These are phyloP conservation scores for Populus pruinosa DNA, from an alignment of 345 rosid species.

Conservation along the genomic window DNA sequence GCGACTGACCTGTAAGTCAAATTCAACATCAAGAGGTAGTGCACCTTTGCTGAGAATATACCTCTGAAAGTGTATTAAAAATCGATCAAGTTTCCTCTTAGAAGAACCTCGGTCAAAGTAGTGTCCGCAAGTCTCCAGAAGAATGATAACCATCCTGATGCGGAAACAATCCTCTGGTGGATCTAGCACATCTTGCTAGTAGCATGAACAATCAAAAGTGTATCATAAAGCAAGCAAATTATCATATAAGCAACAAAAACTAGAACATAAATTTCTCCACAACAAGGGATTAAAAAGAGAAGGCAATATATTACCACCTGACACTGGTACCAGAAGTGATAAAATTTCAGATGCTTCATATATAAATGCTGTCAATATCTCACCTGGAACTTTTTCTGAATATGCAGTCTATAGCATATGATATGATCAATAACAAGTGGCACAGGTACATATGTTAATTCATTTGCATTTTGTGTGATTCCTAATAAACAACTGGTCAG, in stretches of 20 bases:
- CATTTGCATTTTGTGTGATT: not conserved
- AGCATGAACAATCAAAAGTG: slow-evolving; percentile 20
- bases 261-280: not conserved
- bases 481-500: not conserved
- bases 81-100: slow-evolving; percentile 90
- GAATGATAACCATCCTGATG: slow-evolving; percentile 85
- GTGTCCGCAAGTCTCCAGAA: slow-evolving; percentile 96
- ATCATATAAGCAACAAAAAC: not conserved
- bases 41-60: slow-evolving; percentile 84
- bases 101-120: slow-evolving; percentile 98
- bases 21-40: slow-evolving; percentile 85
- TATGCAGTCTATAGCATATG: not conserved
- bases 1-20: slow-evolving; percentile 84
- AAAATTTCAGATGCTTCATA: not conserved
- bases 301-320: not conserved
- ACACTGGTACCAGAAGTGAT: not conserved
- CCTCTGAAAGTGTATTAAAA: slow-evolving; percentile 90
- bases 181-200: slow-evolving; percentile 80
- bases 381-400: not conserved
- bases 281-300: not conserved
- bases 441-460: not conserved
- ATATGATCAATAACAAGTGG: not conserved
- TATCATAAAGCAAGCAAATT: slow-evolving; percentile 5
- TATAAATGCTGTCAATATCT: not conserved
- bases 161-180: slow-evolving; percentile 98